Percentiles rank a stretch among this genome's conserved stretches.
Evolutionary conservation across 2,329 filamentous ascomycete genomes (phyloP).

Genomic region (Fonsecaea multimorphosa): DNA sequence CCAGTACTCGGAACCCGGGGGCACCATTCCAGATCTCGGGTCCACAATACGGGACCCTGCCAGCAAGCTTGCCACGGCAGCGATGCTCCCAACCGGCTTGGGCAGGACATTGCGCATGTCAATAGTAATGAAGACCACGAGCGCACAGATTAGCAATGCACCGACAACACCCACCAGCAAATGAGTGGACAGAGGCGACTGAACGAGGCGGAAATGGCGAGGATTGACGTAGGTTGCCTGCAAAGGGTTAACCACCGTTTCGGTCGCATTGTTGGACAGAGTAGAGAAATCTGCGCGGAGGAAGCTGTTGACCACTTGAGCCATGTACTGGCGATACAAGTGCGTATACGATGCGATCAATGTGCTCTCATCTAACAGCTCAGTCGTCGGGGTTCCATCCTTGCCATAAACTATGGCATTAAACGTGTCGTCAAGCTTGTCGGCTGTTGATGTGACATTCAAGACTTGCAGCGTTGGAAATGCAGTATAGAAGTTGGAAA

Average conservation of each 20-base stretch:
- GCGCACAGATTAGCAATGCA: constrained; percentile 29
- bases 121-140: constrained; percentile 28
- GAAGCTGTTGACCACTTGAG: constrained; percentile 25
- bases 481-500: constrained; percentile 19
- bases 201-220: constrained; percentile 22
- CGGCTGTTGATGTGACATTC: constrained; percentile 23
- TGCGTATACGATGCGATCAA: constrained; percentile 29
- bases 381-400: constrained; percentile 29
- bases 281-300: constrained; percentile 28
- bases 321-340: constrained; percentile 32
- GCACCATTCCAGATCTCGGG: constrained; percentile 28
- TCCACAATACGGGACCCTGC: constrained; percentile 33
- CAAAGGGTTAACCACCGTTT: constrained; percentile 27
- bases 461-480: constrained; percentile 23
- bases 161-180: constrained; percentile 31
- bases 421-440: constrained; percentile 25
- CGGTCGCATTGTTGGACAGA: constrained; percentile 30
- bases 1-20: constrained; percentile 32
- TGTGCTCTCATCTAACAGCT: constrained; percentile 24
- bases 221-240: constrained; percentile 24
- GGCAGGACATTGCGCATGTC: constrained; percentile 34
- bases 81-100: constrained; percentile 32
- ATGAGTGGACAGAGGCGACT: constrained; percentile 30
- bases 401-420: constrained; percentile 33
- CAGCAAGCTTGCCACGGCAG: constrained; percentile 32